Evolutionary conservation across 352 stramenopile species (phyloP).

Genomic region (Globisporangium paddicum): DNA sequence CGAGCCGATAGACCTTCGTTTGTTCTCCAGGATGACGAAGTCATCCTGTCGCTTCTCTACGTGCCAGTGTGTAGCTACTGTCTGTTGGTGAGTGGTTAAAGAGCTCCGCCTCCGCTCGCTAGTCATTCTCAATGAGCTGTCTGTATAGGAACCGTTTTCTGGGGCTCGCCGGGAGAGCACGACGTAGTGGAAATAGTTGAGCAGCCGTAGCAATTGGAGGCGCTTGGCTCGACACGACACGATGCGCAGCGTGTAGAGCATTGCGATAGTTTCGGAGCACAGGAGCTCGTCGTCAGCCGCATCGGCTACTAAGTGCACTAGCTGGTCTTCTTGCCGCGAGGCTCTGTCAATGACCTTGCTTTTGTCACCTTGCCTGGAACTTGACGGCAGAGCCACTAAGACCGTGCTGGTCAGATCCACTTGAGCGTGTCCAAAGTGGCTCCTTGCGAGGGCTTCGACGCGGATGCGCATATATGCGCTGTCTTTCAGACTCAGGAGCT

Average conservation of each 20-base stretch:
- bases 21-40: constrained; percentile 18
- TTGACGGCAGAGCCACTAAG: not conserved
- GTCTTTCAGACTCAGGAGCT: constrained; percentile 31
- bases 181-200: constrained; percentile 53
- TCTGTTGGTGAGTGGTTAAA: not conserved
- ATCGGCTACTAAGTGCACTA: too few relatives aligned
- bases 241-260: constrained; percentile 36
- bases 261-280: constrained; percentile 26
- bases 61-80: not conserved
- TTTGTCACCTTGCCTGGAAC: not conserved
- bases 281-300: constrained; percentile 11
- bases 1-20: not conserved
- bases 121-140: not conserved
- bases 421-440: constrained; percentile 31
- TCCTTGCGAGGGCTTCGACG: constrained; percentile 27
- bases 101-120: not conserved
- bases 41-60: constrained; percentile 16
- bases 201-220: constrained; percentile 31
- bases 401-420: constrained; percentile 17
- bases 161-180: constrained; percentile 1
- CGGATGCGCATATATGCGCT: constrained; percentile 26
- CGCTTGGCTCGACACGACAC: constrained; percentile 33
- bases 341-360: not conserved
- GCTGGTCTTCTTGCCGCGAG: not conserved
- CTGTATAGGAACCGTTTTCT: not conserved